Evolutionary conservation across 257 asterid genomes (phyloP), one percentile per base, ranked within the genome.

Genomic region (Leptodermis oblonga): DNA sequence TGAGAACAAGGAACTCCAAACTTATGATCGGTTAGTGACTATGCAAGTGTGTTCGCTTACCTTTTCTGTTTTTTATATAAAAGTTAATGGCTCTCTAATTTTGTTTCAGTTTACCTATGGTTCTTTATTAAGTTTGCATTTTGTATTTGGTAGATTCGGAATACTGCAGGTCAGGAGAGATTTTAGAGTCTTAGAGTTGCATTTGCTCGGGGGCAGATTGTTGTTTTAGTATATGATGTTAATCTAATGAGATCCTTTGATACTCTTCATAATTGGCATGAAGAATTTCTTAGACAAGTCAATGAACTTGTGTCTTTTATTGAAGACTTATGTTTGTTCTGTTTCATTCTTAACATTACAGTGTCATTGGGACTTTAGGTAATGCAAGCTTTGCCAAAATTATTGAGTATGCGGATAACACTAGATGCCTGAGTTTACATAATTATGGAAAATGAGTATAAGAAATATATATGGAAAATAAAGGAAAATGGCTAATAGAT

Each of bases 101-200:
- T 45, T 39, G 39, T n/a, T 18, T 10, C 14, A 28, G 26, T 39
- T 23, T 31, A 30, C 20, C 18, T 69, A 25, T 23, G 53, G 41
- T 15, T 37, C 23, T 60, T 45, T 72, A 2, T 68, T 65, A 33
- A n/a, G 23, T 62, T 42, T 69, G 54, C 13, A 37, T 17, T 72
- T 67, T 52, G 54, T 42, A 26, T 12, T 36, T 70, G 81, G 69
- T 81, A 92, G 98, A 86, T 92, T 70, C 90, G 98, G 97, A 97
- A 92, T 72, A 92, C 97, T 58, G 98, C 98, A 43, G 97, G 98
- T 58, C 98, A 92, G 82, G 98, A 92, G 88, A 87, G 96, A 73
- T 92, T 92, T 83, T 97, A 92, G 77, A 88, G 98, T 82, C 97
- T 92, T 36, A 96, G 98, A 41, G 97, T 90, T 73, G 97, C 98